Conservation (phyloP, 2,329 filamentous ascomycete species). For the Monilinia fructicola region DNA sequence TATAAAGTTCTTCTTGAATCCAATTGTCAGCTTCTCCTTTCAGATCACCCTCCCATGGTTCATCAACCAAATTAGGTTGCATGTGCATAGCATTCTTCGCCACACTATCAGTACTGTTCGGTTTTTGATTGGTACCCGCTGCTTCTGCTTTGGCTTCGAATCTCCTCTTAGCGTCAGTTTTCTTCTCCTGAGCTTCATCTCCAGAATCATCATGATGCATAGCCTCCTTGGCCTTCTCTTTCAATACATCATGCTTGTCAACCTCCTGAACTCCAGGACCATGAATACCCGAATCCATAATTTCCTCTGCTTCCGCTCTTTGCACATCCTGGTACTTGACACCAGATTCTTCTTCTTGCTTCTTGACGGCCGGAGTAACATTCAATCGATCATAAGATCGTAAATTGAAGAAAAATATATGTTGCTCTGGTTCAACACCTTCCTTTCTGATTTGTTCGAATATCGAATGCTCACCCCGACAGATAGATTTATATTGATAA, state of each 20-base stretch:
- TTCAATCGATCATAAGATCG: slow-evolving; percentile 91
- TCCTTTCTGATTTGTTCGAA: slow-evolving; percentile 72
- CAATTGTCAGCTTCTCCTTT: slow-evolving; percentile 82
- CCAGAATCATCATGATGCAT: slow-evolving; percentile 38
- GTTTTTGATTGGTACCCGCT: slow-evolving; percentile 37
- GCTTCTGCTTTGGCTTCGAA: slow-evolving; percentile 52
- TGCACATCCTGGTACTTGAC: slow-evolving; percentile 85
- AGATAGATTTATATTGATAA: slow-evolving; percentile 96
- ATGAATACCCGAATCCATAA: slow-evolving; percentile 75
- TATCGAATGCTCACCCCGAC: slow-evolving; percentile 87
- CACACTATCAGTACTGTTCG: slow-evolving; percentile 47
- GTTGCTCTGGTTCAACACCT: slow-evolving; percentile 73
- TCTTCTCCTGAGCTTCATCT: slow-evolving; percentile 44
- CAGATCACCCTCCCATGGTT: slow-evolving; percentile 71
- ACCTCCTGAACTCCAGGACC: slow-evolving; percentile 49
- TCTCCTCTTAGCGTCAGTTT: slow-evolving; percentile 49
- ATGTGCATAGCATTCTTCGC: slow-evolving; percentile 82
- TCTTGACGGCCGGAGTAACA: slow-evolving; percentile 69
- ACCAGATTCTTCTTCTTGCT: slow-evolving; percentile 77
- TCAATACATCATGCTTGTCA: slow-evolving; percentile 47
- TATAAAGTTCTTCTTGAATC: slow-evolving; percentile 94
- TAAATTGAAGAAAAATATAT: slow-evolving; percentile 94
- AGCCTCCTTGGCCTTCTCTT: slow-evolving; percentile 45
- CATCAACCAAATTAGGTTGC: slow-evolving; percentile 61
- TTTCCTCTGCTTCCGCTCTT: slow-evolving; percentile 81